Evolutionary conservation across 2,329 filamentous ascomycete genomes (phyloP), one percentile per base, ranked within the genome.

Genomic region (Fusarium falciforme): DNA sequence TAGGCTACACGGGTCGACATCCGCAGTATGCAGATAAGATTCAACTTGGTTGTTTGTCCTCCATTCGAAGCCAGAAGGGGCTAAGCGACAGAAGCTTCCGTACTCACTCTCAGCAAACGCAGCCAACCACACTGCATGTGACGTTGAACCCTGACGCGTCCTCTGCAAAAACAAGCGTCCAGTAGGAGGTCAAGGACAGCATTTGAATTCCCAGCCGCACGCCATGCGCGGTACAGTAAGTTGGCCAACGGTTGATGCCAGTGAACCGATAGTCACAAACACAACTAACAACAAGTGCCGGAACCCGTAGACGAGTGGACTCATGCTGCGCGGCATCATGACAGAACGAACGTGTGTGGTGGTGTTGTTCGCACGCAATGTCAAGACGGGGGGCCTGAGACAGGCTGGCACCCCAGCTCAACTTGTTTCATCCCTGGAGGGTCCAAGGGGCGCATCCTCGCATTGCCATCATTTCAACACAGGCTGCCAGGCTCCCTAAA

Each of bases 391-490:
- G 49, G 42, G 64, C 59, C 25, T 52, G 42, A 67, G 64, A 61
- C 49, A 29, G 63, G 57, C 62, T 44, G 63, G 64, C 35, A 72
- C 67, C 75, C 75, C 52, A 35, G 73, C 33, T 65, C 66, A 62
- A 69, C 71, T 70, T 77, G 72, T 77, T 77, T 77, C 74, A 74
- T 61, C 44, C 55, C 68, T 68, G 36, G 58, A 67, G 47, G 40
- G 36, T 36, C 49, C 44, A 66, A 64, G 63, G 70, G 67, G 66
- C 62, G 47, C 47, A 52, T 66, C 44, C 36, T 69, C 40, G 67
- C 52, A 67, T 68, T 61, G 61, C 54, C 57, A 72, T 73, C 66
- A 61, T 76, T 65, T 64, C 49, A 62, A 58, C 55, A 38, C 57
- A 31, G 57, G 33, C 52, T 31, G 27, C 47, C 27, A 54, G 47